Evolutionary conservation across 495 filamentous ascomycete species (phyloP).

Genomic region (Podospora fimiseda): DNA sequence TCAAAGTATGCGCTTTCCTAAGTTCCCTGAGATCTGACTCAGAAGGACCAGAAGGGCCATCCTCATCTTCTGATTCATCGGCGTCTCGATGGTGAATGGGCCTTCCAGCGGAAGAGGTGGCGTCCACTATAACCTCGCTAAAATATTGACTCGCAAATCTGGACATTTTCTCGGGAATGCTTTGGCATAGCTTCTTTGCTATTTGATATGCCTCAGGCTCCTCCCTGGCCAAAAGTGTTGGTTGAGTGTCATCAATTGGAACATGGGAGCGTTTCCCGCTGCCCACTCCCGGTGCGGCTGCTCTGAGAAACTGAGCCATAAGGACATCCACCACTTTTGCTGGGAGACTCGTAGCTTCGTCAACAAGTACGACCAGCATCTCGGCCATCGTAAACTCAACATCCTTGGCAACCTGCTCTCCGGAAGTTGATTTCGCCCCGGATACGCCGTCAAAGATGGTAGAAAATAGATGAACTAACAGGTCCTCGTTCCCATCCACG

Average conservation of each 20-base stretch:
- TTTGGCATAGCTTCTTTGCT: slow-evolving; percentile 88
- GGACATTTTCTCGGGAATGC: slow-evolving; percentile 88
- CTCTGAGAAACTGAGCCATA: slow-evolving; percentile 88
- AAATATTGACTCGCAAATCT: slow-evolving; percentile 93
- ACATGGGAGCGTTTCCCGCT: slow-evolving; percentile 47
- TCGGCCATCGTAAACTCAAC: slow-evolving; percentile 88
- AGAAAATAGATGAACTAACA: slow-evolving; percentile 75
- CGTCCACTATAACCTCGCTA: slow-evolving; percentile 89
- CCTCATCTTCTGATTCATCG: slow-evolving; percentile 70
- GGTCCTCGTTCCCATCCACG: slow-evolving; percentile 66
- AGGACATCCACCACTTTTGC: slow-evolving; percentile 85
- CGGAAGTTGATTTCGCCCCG: slow-evolving; percentile 62
- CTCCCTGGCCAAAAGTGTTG: slow-evolving; percentile 73
- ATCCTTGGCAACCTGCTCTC: slow-evolving; percentile 78
- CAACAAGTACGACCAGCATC: slow-evolving; percentile 75
- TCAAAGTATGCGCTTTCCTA: slow-evolving; percentile 77
- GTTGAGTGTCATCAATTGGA: slow-evolving; percentile 49
- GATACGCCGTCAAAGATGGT: slow-evolving; percentile 90
- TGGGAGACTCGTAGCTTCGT: slow-evolving; percentile 76
- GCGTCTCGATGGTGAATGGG: slow-evolving; percentile 45
- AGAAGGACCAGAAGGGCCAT: slow-evolving; percentile 51
- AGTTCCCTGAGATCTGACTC: slow-evolving; percentile 83
- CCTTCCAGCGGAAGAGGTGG: slow-evolving; percentile 52
- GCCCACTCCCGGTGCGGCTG: slow-evolving; percentile 56
- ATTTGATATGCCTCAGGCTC: slow-evolving; percentile 90